Evolutionary conservation across 345 rosid genomes (phyloP).

Genomic region (Eucalyptus microcorys): DNA sequence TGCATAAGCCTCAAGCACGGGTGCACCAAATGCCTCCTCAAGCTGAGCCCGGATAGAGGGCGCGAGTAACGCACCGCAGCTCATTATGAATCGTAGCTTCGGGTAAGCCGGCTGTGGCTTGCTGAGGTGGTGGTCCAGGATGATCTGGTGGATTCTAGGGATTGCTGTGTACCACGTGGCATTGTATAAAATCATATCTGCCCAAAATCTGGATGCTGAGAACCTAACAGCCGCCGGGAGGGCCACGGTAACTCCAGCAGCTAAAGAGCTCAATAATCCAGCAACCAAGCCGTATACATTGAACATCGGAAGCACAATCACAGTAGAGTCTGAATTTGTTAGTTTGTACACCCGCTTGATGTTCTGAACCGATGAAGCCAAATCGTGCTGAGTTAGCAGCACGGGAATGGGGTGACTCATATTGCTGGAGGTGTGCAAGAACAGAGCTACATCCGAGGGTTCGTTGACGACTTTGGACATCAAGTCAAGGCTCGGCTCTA

Average conservation of each 20-base stretch:
- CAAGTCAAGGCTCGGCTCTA: slow-evolving; percentile 1
- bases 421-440: slow-evolving; percentile 60
- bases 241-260: slow-evolving; percentile 63
- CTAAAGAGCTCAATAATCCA: slow-evolving; percentile 57
- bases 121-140: slow-evolving; percentile 51
- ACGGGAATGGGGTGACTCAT: slow-evolving; percentile 70
- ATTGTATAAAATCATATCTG: slow-evolving; percentile 43
- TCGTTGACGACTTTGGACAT: slow-evolving; percentile 18
- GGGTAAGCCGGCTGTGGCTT: slow-evolving; percentile 52
- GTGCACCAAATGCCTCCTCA: slow-evolving; percentile 67
- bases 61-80: slow-evolving; percentile 84
- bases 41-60: slow-evolving; percentile 60
- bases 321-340: slow-evolving; percentile 64
- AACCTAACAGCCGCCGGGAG: slow-evolving; percentile 74
- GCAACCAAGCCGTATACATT: slow-evolving; percentile 76
- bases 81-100: slow-evolving; percentile 65
- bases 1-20: slow-evolving; percentile 82
- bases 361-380: slow-evolving; percentile 39
- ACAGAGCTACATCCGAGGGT: slow-evolving; percentile 49
- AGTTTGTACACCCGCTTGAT: slow-evolving; percentile 57
- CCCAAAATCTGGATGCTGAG: slow-evolving; percentile 76
- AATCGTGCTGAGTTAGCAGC: slow-evolving; percentile 46
- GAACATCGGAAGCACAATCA: slow-evolving; percentile 62
- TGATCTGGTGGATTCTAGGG: slow-evolving; percentile 81
- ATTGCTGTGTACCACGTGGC: slow-evolving; percentile 92